phyloP scores from a whole-genome alignment of 768 basidiomycete species.

The Naganishia onofrii region DNA sequence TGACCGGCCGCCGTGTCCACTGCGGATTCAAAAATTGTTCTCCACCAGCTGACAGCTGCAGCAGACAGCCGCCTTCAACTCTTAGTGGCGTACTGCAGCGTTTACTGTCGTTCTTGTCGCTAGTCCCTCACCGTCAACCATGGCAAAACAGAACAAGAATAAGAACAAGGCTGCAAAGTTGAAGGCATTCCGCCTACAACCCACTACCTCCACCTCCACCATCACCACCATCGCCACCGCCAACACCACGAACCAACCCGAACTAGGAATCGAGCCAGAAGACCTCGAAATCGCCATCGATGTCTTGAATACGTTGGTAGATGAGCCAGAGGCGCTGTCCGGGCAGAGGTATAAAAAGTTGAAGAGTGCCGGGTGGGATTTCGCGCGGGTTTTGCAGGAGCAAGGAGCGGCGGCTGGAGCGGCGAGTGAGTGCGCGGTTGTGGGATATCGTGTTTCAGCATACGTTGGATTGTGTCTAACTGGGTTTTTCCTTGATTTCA shows the following conservation, averaged over 20 bases:
- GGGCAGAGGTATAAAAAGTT: conserved; percentile 41
- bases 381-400: conserved; percentile 44
- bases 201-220: not conserved
- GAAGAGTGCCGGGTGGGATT: conserved; percentile 43
- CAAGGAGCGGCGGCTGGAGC: conserved; percentile 27
- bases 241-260: not conserved
- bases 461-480: no score
- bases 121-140: not conserved
- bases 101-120: not conserved
- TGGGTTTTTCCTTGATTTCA: no score
- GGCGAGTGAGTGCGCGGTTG: not conserved
- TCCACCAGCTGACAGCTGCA: not conserved
- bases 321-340: conserved; percentile 41
- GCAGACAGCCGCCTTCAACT: no score
- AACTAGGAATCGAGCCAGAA: conserved; percentile 35
- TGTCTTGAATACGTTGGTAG: conserved; percentile 37
- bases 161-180: conserved; percentile 34
- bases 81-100: no score
- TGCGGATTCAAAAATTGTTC: not conserved
- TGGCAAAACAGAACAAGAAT: conserved; percentile 28
- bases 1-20: not conserved
- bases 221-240: not conserved
- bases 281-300: conserved; percentile 43
- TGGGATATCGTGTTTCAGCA: not conserved
- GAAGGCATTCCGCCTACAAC: conserved; percentile 30